Base-by-base conservation (phyloP, 306 rosid species). In the Corylus heterophylla region DNA sequence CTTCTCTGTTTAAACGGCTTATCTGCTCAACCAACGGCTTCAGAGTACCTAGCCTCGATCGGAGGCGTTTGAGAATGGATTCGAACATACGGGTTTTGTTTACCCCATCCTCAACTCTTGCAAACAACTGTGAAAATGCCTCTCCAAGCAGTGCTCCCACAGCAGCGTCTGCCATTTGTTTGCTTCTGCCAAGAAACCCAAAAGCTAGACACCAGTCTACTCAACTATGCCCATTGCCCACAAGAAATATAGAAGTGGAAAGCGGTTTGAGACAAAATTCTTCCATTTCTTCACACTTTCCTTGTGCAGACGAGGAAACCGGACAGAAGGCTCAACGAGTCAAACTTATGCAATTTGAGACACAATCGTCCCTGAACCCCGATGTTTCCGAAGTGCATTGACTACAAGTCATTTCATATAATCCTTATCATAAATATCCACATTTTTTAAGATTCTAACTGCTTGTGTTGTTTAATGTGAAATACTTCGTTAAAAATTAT, bases 41-140 rank as follows among this genome's bases (percentile, higher is more conserved):
- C 17, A 76, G 14, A 49, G 45, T 3, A 1, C 47, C 5, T 10
- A 85, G 50, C 11, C 35, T 81, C 25, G 17, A 11, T 4, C 3
- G 3, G 78, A 85, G 66, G 29, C 31, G 63, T 16, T 47, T 35
- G 29, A 84, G 79, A 31, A 35, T 49, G 59, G 69, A 4, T 58
- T 29, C 45, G 67, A 84, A 81, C 54, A 18, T 10, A n/a, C 6
- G 17, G 29, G 69, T 22, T 50, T 68, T 74, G 16, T 14, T 8
- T 39, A 29, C 52, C 18, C 42, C 64, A 22, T 74, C 13, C 25
- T 29, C 42, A 48, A 81, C n/a, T 0, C 5, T 54, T 3, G 17
- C 49, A 48, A 25, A 12, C 44, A 81, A 58, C 16, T 6, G 13
- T 3, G 20, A 3, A 42, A 67, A 18, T n/a, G 13, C 27, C 50